A percentile compares a stretch with the other conserved stretches of the same genome.
Conservation (phyloP, 75 land plant species). For the Ceratopteris richardii region DNA sequence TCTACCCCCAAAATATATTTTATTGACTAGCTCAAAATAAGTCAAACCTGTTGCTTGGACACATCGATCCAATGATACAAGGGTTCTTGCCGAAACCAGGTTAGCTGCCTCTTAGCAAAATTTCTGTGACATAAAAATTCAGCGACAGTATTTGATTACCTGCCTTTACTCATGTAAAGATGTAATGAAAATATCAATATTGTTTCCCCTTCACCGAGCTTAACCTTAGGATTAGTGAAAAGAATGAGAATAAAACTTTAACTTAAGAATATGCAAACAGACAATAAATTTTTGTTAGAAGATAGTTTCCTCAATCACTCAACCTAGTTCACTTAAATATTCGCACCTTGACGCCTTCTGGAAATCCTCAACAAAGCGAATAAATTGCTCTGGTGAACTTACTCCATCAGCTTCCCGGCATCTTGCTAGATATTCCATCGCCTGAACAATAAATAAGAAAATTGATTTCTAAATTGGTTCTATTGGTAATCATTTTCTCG, state of each 20-base stretch:
- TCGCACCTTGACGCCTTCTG: constrained; percentile 90
- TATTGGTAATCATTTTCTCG: too few species aligned
- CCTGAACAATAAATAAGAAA: constrained; percentile 22
- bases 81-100: constrained; percentile 88
- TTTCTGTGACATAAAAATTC: constrained; percentile 34
- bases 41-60: constrained; percentile 55
- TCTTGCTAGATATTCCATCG: constrained; percentile 67
- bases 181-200: too few species aligned
- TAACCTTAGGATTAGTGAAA: too few species aligned
- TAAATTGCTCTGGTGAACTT: constrained; percentile 47
- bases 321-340: too few species aligned
- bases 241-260: neutral
- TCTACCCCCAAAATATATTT: too few species aligned
- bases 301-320: too few species aligned
- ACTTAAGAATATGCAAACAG: too few species aligned
- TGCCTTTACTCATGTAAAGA: too few species aligned
- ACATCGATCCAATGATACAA: constrained; percentile 93
- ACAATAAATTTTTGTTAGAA: too few species aligned
- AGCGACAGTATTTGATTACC: neutral
- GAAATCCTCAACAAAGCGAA: constrained; percentile 54
- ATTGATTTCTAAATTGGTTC: too few species aligned
- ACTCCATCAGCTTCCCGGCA: constrained; percentile 55
- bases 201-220: too few species aligned
- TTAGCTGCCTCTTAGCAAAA: constrained; percentile 85
- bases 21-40: too few species aligned